A percentile compares a stretch with the other conserved stretches of the same genome.
phyloP scores from a whole-genome alignment of 2,329 filamentous ascomycete genomes.

The Madurella fahalii region DNA sequence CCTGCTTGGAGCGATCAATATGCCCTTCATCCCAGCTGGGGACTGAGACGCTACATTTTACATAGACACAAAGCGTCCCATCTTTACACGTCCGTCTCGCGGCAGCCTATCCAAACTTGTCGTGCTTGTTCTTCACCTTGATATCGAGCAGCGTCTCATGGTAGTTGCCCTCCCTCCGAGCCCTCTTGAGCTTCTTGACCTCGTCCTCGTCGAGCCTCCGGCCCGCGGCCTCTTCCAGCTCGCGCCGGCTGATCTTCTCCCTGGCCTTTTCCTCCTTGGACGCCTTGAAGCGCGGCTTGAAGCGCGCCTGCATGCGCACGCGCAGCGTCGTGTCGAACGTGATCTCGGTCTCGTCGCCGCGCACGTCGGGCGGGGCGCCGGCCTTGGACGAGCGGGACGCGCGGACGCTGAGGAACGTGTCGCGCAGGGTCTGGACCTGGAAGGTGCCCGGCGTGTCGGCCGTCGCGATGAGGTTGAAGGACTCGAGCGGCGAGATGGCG shows the following conservation, averaged over 20 bases:
- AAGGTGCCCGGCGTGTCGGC: constrained; percentile 67
- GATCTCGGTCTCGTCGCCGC: constrained; percentile 68
- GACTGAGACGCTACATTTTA: not conserved
- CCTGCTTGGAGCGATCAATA: no score
- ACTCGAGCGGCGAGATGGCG: constrained; percentile 79
- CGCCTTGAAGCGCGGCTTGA: constrained; percentile 78
- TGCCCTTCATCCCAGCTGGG: not conserved
- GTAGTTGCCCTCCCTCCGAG: constrained; percentile 81
- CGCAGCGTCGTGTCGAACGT: constrained; percentile 69
- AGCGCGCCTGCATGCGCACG: constrained; percentile 90
- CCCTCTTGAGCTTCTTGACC: constrained; percentile 75
- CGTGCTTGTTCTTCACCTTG: constrained; percentile 88
- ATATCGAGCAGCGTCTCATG: constrained; percentile 82
- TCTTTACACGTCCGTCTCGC: not conserved
- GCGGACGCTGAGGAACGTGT: constrained; percentile 64
- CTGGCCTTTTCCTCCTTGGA: constrained; percentile 77
- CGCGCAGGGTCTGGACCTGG: constrained; percentile 67
- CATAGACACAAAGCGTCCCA: not conserved
- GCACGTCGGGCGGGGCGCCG: constrained; percentile 57
- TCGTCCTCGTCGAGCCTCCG: constrained; percentile 77
- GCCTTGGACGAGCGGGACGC: constrained; percentile 48
- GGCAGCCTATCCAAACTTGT: constrained; percentile 63
- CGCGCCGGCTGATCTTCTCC: constrained; percentile 80
- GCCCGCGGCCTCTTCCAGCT: constrained; percentile 78
- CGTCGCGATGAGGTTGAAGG: constrained; percentile 64